Conservation (phyloP, 2,329 filamentous ascomycete species). For the Nemania sp. region DNA sequence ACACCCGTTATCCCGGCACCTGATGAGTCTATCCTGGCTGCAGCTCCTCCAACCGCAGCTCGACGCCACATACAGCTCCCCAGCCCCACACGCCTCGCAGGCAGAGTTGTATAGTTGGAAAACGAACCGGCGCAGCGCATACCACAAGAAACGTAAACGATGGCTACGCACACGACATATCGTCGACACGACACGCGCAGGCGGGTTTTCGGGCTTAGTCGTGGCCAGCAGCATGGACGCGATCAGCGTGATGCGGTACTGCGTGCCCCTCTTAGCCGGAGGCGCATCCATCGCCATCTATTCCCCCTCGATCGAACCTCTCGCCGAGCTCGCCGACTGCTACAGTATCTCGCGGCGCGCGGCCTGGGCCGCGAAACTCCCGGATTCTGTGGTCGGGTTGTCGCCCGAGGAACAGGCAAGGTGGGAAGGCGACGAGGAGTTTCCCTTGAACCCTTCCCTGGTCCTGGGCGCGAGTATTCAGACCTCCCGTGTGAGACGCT, state of each 20-base stretch:
- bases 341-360: conserved; percentile 80
- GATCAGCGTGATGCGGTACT: conserved; percentile 70
- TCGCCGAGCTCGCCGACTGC: conserved; percentile 76
- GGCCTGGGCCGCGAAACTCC: conserved; percentile 67
- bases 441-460: conserved; percentile 84
- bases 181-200: conserved; percentile 73
- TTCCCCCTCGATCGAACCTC: conserved; percentile 76
- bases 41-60: conserved; percentile 78
- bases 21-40: conserved; percentile 87
- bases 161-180: conserved; percentile 74
- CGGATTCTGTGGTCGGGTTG: conserved; percentile 49
- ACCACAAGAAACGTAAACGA: conserved; percentile 85
- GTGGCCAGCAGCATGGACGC: conserved; percentile 84
- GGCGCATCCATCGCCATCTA: conserved; percentile 87
- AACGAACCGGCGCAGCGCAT: conserved; percentile 77
- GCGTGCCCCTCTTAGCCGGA: conserved; percentile 78
- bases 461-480: conserved; percentile 80
- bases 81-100: conserved; percentile 62
- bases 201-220: conserved; percentile 81
- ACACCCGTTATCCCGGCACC: conserved; percentile 81
- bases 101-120: conserved; percentile 73
- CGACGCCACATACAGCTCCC: conserved; percentile 72
- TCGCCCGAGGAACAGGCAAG: conserved; percentile 54
- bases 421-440: conserved; percentile 70
- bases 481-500: conserved; percentile 74